Conservation (phyloP, 208 protist genomes). For the Leishmania tropica region DNA sequence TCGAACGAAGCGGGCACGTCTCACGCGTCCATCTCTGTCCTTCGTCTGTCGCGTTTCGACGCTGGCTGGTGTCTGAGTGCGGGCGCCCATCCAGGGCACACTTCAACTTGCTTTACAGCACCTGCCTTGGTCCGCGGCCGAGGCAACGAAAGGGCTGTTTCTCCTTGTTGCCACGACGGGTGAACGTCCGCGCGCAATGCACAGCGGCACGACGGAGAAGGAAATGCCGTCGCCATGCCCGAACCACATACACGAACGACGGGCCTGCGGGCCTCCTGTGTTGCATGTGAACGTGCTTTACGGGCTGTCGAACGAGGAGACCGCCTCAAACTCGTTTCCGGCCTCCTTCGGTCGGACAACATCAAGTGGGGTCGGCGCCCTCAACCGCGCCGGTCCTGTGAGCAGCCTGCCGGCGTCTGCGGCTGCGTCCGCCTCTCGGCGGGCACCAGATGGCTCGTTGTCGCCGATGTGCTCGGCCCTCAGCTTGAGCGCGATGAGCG, state of each 20-base stretch:
- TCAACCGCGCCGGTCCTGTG: neutral
- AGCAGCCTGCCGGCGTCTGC: neutral
- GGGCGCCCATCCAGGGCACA: neutral
- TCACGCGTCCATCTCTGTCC: neutral
- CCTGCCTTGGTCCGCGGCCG: neutral
- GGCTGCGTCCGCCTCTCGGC: neutral
- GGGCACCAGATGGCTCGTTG: neutral
- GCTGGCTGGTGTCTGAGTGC: neutral
- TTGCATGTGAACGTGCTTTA: conserved; percentile 21
- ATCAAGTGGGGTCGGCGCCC: neutral
- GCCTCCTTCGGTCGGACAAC: neutral
- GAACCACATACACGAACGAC: neutral
- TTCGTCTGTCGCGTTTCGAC: neutral
- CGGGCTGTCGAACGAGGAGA: conserved; percentile 3
- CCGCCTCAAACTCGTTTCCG: neutral
- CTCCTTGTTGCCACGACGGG: neutral
- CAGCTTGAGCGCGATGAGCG: neutral
- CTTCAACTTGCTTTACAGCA: neutral
- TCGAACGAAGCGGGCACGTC: neutral
- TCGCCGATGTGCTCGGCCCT: neutral
- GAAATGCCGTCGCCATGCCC: neutral
- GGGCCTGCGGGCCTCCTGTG: neutral
- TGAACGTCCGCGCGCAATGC: neutral
- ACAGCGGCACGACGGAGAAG: conserved; percentile 4
- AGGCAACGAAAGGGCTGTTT: neutral